Base-by-base conservation (phyloP, 2,329 filamentous ascomycete species). In the Nemania bipapillata region DNA sequence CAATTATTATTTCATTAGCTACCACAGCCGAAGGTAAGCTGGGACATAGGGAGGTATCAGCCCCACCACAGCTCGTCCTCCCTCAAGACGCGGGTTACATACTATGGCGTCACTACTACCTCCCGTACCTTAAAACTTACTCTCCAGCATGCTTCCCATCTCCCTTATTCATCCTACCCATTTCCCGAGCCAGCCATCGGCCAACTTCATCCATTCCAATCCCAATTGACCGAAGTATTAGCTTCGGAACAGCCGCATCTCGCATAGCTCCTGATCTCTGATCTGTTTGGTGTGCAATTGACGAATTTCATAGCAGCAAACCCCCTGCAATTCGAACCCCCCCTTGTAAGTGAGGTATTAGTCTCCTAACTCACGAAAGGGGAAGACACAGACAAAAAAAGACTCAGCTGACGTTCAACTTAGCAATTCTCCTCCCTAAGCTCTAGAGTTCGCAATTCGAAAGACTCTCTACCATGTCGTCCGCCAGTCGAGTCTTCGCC, bases 381-480 rank as follows among this genome's bases (percentile, higher is more conserved):
- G 20, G 40, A n/a, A 15, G 7, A n/a, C 40, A n/a, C 20, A 45
- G 15, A 32, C 50, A 32, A n/a, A 20, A 53, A 66, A 57, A 6
- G 11, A 15, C 22, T 24, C 8, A 4, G 26, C 35, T 50, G 55
- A 64, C 28, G 17, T 17, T 12, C 55, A 56, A 4, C 7, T 15
- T 22, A 56, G 53, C 22, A 15, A 26, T 56, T 28, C 11, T 28
- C 20, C 28, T 22, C 22, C 28, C 15, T 35, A 22, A 40, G 8
- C 37, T 17, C 15, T 5, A 17, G 6, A 17, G 6, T 40, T 32
- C 4, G 30, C n/a, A 35, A 45, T 50, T 26, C 47, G 7, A 9
- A 50, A 24, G 17, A 20, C 8, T 22, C 12, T 11, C 20, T 28
- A 53, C 20, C 26, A 77, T 77, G 74, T 74, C 71, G 67, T 72